Percentiles rank a stretch among this genome's conserved stretches.
phyloP scores from a whole-genome alignment of 2,329 filamentous ascomycete species.

The Didymellaceae sp. region DNA sequence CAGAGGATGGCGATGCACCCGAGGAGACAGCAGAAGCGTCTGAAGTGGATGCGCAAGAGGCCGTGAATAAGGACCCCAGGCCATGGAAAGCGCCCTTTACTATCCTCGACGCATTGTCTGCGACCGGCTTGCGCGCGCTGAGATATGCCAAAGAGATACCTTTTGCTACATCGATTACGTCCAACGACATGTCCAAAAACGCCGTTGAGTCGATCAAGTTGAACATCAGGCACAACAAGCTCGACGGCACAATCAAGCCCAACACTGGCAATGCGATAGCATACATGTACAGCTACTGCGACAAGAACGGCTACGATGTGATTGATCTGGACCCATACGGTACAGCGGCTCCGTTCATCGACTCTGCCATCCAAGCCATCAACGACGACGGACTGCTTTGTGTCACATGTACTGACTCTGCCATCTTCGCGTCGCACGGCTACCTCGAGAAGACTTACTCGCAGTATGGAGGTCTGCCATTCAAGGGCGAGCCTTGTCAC shows the following conservation, averaged over 20 bases:
- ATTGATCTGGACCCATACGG: conserved; percentile 98
- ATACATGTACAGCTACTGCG: conserved; percentile 83
- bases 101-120: conserved; percentile 94
- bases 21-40: conserved; percentile 9
- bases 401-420: conserved; percentile 95
- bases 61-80: conserved; percentile 15
- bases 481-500: conserved; percentile 85
- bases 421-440: conserved; percentile 90
- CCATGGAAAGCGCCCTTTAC: conserved; percentile 47
- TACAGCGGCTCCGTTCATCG: conserved; percentile 89
- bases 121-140: conserved; percentile 87
- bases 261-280: conserved; percentile 83
- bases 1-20: conserved; percentile 21
- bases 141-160: conserved; percentile 93
- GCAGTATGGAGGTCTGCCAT: conserved; percentile 87
- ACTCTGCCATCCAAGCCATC: conserved; percentile 85
- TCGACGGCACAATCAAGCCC: conserved; percentile 73
- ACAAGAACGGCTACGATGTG: conserved; percentile 75
- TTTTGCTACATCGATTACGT: conserved; percentile 79
- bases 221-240: conserved; percentile 83
- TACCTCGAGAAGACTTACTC: conserved; percentile 95
- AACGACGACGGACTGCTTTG: conserved; percentile 89
- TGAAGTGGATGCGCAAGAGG: conserved; percentile 1
- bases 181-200: conserved; percentile 83
- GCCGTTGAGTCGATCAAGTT: conserved; percentile 81